Conservation (phyloP, 345 rosid genomes). For the Toxicodendron radicans region DNA sequence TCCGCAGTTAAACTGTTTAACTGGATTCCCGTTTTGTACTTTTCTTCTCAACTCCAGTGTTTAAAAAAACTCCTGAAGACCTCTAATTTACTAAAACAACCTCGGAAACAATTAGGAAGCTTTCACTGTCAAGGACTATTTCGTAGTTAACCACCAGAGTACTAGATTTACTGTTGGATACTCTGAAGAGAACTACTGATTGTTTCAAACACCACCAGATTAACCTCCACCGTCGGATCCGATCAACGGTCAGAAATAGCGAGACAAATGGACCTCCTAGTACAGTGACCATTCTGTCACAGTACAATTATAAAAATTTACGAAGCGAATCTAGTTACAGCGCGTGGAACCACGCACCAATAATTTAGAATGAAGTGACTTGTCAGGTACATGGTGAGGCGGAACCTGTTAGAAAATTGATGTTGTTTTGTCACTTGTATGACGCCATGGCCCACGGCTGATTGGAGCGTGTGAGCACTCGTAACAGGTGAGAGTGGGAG, state of each 20-base stretch:
- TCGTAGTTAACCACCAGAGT: slow-evolving; percentile 14
- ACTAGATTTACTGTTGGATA: slow-evolving; percentile 42
- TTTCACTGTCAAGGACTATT: not conserved
- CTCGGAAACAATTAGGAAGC: not conserved
- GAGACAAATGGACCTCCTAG: slow-evolving; percentile 15
- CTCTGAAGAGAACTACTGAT: slow-evolving; percentile 13
- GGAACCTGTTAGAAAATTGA: not conserved
- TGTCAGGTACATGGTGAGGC: not conserved
- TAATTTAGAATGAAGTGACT: not conserved
- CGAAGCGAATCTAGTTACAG: not conserved
- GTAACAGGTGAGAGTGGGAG: not conserved
- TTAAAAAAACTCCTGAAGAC: slow-evolving; percentile 9
- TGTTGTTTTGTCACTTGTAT: not conserved
- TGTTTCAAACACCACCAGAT: slow-evolving; percentile 3
- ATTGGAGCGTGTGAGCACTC: not conserved
- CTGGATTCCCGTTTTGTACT: not conserved
- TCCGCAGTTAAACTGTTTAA: slow-evolving; percentile 2
- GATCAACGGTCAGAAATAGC: slow-evolving; percentile 34
- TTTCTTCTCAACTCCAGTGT: not conserved
- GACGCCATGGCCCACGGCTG: not conserved
- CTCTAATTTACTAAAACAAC: not conserved
- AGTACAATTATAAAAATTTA: slow-evolving; percentile 16
- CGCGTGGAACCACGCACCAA: slow-evolving; percentile 23
- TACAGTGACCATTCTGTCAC: slow-evolving; percentile 34
- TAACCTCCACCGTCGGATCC: slow-evolving; percentile 31